Evolutionary conservation across 2,329 filamentous ascomycete species (phyloP).

Genomic region (Microcera coccophila): DNA sequence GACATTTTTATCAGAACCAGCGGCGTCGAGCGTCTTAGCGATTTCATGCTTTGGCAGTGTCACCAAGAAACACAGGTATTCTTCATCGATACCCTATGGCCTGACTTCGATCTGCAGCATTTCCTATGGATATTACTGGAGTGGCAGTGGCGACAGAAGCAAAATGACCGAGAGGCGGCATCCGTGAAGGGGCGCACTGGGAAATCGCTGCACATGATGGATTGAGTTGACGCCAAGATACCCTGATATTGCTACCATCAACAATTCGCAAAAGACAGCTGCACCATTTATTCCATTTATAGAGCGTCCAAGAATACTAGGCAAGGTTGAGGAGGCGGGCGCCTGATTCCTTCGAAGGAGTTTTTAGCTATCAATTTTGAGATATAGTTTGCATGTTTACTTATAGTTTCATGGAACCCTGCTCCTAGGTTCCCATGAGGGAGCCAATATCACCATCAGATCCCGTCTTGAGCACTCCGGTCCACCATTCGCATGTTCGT

Average conservation of each 20-base stretch:
- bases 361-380: too few species aligned
- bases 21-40: slow-evolving; percentile 85
- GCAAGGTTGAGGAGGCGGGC: too few species aligned
- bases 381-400: too few species aligned
- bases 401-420: too few species aligned
- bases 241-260: slow-evolving; percentile 4
- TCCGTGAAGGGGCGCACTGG: slow-evolving; percentile 31
- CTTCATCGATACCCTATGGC: slow-evolving; percentile 90
- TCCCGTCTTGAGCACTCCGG: too few species aligned
- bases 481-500: too few species aligned
- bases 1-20: slow-evolving; percentile 91
- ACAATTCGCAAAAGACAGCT: neutral
- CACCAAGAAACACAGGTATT: slow-evolving; percentile 90
- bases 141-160: slow-evolving; percentile 70
- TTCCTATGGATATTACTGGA: slow-evolving; percentile 90
- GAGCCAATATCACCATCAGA: too few species aligned
- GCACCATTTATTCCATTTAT: neutral
- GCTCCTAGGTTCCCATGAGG: too few species aligned
- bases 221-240: slow-evolving; percentile 27
- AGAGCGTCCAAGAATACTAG: neutral
- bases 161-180: slow-evolving; percentile 49
- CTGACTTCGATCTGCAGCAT: slow-evolving; percentile 89
- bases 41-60: slow-evolving; percentile 99
- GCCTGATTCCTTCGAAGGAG: too few species aligned
- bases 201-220: slow-evolving; percentile 23